Evolutionary conservation across 352 stramenopile genomes (phyloP), one percentile per base, ranked within the genome.

Genomic region (Phytophthora kernoviae): DNA sequence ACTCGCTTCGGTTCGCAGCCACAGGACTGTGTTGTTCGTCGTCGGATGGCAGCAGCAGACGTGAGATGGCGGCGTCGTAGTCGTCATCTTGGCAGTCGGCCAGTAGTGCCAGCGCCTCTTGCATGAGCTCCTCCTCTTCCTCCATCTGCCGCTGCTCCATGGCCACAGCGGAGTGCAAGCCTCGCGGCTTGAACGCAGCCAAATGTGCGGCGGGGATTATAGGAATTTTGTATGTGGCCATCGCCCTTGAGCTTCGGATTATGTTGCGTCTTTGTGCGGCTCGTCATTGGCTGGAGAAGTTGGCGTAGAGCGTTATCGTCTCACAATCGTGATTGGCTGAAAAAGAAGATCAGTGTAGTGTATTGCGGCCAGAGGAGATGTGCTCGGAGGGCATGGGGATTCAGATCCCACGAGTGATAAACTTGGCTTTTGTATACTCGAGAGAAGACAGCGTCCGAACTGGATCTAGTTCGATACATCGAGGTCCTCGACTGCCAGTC

Each of bases 21-120:
- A 70, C 49, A 58, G 70, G 51, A 49, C 64, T 67, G 42, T 49
- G 34, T 9, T 70, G 56, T 15, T 68, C 57, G 22, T 70, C 55
- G 43, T 67, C 66, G 14, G 61, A 73, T 21, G 67, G 63, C 17
- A 75, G 55, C 47, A 77, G 57, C 33, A 80, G 45, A 8, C 71
- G 71, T 49, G 68, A 80, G 53, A 75, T 69, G 20, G 64, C 68
- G 4, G 49, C 56, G 60, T 70, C 60, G 36, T 67, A 70, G 21
- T 57, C 52, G 40, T 63, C 54, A 36, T 65, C 68, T 22, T 76
- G 64, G 58, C 64, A 73, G 24, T 80, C 68, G 4, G 60, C 62
- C 32, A 83, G 53, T 42, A 83, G 51, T n/a, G 64, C 59, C 44
- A 83, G 65, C 22, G 72, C 70, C 40, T 78, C 70, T 39, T 83